Evolutionary conservation across 176 grass and related monocot genomes (phyloP), one percentile per base, ranked within the genome.

Genomic region (Themeda triandra): DNA sequence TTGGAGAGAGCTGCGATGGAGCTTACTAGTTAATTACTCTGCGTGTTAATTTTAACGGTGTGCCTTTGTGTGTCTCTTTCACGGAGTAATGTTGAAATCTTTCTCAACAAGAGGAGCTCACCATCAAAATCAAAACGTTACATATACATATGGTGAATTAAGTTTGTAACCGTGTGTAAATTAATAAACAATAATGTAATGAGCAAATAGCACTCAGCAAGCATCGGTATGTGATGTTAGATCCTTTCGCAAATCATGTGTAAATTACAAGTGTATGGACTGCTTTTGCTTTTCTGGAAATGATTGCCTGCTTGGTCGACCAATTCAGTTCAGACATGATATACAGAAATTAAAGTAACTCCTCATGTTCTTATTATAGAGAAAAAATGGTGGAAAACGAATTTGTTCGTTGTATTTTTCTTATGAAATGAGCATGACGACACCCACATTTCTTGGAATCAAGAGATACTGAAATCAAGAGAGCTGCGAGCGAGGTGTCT

Each of bases 161-260:
- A 75, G 74, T n/a, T 58, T 83, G 84, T 83, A 68, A 83, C 30
- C 45, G 75, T 79, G 70, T 87, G 84, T 86, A 84, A 80, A 69
- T 80, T 80, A 64, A 18, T 6, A 19, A 27, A 60, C 10, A 90
- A 83, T 82, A 90, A 86, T 83, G 69, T 25, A 19, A 62, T 60
- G 84, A 60, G 42, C 33, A 82, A 76, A 23, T 54, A 54, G 7
- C 51, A 54, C 51, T 23, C 9, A 23, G 51, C 51, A 54, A 80
- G 30, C 60, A 67, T 72, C 72, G 63, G 8, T 64, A 21, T 89
- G 41, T 63, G 21, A 75, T 71, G 24, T 51, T 36, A 77, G 32
- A 89, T 41, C 68, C 13, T 7, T 17, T 66, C 41, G 76, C 76
- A 49, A 28, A 66, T 53, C 36, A 60, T 65, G 21, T 29, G 19